Conservation (phyloP, 2,329 filamentous ascomycete species). For the Laburnicola sp. region DNA sequence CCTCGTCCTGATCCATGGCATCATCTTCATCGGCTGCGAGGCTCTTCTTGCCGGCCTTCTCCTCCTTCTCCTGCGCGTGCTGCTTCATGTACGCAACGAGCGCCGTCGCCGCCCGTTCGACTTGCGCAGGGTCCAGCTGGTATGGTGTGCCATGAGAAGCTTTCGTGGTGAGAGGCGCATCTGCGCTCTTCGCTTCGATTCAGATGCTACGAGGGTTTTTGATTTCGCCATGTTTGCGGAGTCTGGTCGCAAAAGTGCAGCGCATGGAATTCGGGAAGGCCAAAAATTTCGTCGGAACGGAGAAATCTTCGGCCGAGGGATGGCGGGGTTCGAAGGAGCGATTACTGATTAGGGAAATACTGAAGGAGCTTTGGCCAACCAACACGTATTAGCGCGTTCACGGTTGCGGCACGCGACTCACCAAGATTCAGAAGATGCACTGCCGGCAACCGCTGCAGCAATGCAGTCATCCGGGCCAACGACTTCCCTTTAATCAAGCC, state of each 20-base stretch:
- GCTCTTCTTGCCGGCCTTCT: constrained; percentile 56
- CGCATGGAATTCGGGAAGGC: no score
- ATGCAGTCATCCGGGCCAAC: constrained; percentile 15
- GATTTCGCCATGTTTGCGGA: constrained; percentile 38
- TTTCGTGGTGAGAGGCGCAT: constrained; percentile 44
- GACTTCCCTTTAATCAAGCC: constrained; percentile 9
- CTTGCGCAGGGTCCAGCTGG: constrained; percentile 54
- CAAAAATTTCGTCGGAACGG: no score
- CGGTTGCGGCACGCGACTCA: neutral
- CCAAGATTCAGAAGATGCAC: neutral
- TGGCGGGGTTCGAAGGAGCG: neutral
- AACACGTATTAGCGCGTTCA: neutral
- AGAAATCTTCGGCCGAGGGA: neutral
- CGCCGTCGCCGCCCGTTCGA: constrained; percentile 62
- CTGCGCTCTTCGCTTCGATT: constrained; percentile 27
- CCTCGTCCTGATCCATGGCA: constrained; percentile 51
- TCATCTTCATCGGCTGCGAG: constrained; percentile 54
- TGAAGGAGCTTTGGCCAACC: neutral
- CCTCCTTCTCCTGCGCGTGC: constrained; percentile 52
- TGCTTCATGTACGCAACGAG: constrained; percentile 62
- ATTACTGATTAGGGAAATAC: neutral
- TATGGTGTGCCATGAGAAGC: constrained; percentile 45
- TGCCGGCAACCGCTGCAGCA: constrained; percentile 12
- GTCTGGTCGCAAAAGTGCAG: constrained; percentile 1
- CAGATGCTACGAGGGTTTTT: constrained; percentile 26